Evolutionary conservation across 805 yeast species (phyloP).

Genomic region (Candida coleopterorum): DNA sequence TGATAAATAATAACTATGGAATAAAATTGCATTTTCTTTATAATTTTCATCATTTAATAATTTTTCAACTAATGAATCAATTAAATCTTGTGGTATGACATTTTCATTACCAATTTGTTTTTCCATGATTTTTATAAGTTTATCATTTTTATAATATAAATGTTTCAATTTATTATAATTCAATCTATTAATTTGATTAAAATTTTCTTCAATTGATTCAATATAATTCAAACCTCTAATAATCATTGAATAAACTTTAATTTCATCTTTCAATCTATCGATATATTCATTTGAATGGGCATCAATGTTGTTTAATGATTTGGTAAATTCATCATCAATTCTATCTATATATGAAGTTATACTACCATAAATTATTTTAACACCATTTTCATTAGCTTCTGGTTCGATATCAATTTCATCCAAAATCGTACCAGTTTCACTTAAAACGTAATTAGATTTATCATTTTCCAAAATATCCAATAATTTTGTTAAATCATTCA

Average conservation of each 20-base stretch:
- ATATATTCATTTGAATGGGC: slow-evolving; percentile 95
- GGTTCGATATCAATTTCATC: slow-evolving; percentile 73
- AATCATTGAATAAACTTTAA: slow-evolving; percentile 65
- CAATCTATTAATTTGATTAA: slow-evolving; percentile 61
- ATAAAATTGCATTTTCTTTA: slow-evolving; percentile 79
- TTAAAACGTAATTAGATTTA: slow-evolving; percentile 57
- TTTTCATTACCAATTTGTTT: slow-evolving; percentile 20
- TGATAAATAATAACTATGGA: slow-evolving; percentile 87
- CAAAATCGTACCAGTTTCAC: slow-evolving; percentile 65
- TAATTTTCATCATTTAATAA: slow-evolving; percentile 67
- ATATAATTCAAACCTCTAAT: slow-evolving; percentile 83
- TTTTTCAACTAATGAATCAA: slow-evolving; percentile 61
- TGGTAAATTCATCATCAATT: slow-evolving; percentile 89
- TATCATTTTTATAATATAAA: slow-evolving; percentile 85
- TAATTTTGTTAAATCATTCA: slow-evolving; percentile 55
- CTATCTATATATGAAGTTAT: slow-evolving; percentile 85
- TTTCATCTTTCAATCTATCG: slow-evolving; percentile 85
- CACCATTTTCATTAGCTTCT: slow-evolving; percentile 55
- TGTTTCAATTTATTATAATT: slow-evolving; percentile 84
- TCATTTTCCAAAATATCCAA: slow-evolving; percentile 67
- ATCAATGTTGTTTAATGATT: slow-evolving; percentile 82
- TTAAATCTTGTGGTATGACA: slow-evolving; percentile 52
- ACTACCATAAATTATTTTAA: slow-evolving; percentile 76
- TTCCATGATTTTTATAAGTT: slow-evolving; percentile 68
- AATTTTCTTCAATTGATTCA: slow-evolving; percentile 56